Conservation (phyloP, 2,329 filamentous ascomycete species). For the Fusarium penzigii region DNA sequence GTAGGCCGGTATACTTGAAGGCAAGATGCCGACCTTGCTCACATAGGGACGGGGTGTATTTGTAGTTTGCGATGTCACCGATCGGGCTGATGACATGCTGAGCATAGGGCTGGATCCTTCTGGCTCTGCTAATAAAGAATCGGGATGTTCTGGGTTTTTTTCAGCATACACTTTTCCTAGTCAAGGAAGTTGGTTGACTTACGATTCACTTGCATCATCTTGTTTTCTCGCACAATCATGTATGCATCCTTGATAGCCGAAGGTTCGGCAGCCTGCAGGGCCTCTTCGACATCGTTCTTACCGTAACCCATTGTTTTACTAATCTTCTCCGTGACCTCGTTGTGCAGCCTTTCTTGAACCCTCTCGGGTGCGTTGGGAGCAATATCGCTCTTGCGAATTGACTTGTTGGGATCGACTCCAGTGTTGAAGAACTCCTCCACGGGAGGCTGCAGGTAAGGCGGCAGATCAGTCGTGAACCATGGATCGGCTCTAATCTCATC, state of each 20-base stretch:
- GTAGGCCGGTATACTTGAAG: conserved; percentile 86
- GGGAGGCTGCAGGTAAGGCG: conserved; percentile 81
- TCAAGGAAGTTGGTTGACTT: conserved; percentile 44
- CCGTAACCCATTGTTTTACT: conserved; percentile 98
- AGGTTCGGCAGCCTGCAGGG: conserved; percentile 85
- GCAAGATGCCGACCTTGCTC: conserved; percentile 88
- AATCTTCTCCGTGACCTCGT: conserved; percentile 91
- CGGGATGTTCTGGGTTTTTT: conserved; percentile 35
- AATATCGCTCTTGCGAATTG: conserved; percentile 80
- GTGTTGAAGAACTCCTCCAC: conserved; percentile 92
- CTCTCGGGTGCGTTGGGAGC: conserved; percentile 76
- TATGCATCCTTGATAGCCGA: conserved; percentile 99
- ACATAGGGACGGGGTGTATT: conserved; percentile 59
- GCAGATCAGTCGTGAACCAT: conserved; percentile 89
- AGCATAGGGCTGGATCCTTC: conserved; percentile 51
- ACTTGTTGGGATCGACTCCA: conserved; percentile 89
- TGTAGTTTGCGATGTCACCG: conserved; percentile 51
- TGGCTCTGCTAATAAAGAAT: conserved; percentile 35
- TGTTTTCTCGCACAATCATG: conserved; percentile 95
- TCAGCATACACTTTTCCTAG: conserved; percentile 27
- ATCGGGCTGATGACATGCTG: conserved; percentile 57
- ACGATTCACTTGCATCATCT: conserved; percentile 95
- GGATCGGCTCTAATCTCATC: conserved; percentile 89
- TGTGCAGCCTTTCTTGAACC: conserved; percentile 86
- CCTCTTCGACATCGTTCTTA: conserved; percentile 92